Evolutionary conservation across 805 yeast species (phyloP).

Genomic region (Candida pseudoglaebosa): DNA sequence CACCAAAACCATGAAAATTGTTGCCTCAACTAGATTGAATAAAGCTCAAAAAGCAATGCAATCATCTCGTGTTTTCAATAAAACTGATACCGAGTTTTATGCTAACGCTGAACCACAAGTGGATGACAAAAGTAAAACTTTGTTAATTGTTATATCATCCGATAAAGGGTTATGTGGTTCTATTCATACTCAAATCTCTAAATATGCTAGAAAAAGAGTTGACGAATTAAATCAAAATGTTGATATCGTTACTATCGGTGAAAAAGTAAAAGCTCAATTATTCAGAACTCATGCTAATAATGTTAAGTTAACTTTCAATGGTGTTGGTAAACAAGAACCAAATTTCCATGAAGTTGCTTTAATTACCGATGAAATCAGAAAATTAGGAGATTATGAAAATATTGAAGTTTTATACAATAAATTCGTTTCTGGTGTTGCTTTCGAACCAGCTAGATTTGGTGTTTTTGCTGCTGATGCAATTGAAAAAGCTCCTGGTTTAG

Average conservation of each 20-base stretch:
- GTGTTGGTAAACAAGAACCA: conserved; percentile 96
- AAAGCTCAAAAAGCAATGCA: conserved; percentile 95
- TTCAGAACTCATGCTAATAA: conserved; percentile 72
- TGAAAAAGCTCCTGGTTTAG: conserved; percentile 79
- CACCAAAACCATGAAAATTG: conserved; percentile 99
- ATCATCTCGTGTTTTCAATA: conserved; percentile 79
- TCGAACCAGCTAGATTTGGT: conserved; percentile 72
- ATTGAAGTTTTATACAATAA: conserved; percentile 83
- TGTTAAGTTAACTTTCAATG: conserved; percentile 74
- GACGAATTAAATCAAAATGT: conserved; percentile 57
- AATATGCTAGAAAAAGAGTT: conserved; percentile 72
- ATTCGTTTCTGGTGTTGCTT: conserved; percentile 83
- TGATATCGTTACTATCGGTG: conserved; percentile 88
- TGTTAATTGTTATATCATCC: conserved; percentile 85
- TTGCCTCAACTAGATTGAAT: conserved; percentile 93
- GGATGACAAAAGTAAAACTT: conserved; percentile 62
- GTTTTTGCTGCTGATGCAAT: conserved; percentile 69
- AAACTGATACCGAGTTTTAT: conserved; percentile 75
- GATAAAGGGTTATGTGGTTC: conserved; percentile 99
- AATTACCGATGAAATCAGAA: conserved; percentile 77
- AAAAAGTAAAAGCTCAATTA: conserved; percentile 86
- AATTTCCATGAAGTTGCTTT: conserved; percentile 85
- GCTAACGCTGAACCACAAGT: conserved; percentile 74
- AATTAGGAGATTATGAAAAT: conserved; percentile 67
- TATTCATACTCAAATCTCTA: conserved; percentile 91